Conservation (phyloP, 1,284 basidiomycete species). For the Schizophyllum amplum region DNA sequence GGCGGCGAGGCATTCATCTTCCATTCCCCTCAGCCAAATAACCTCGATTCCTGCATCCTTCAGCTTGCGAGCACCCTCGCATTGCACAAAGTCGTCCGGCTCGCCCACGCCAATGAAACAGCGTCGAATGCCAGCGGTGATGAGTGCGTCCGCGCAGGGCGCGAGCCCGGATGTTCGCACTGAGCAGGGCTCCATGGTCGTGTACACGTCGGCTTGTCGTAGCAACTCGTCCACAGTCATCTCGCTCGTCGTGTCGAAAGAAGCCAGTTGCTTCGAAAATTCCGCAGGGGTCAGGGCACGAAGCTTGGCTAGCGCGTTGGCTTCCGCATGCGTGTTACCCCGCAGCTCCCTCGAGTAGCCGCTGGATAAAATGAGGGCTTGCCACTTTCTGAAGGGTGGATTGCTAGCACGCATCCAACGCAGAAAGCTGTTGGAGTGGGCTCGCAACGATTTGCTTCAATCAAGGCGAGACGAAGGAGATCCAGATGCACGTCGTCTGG, state of each 20-base stretch:
- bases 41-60: slow-evolving; percentile 73
- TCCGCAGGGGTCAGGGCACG: slow-evolving; percentile 30
- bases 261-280: slow-evolving; percentile 24
- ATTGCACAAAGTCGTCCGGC: slow-evolving; percentile 92
- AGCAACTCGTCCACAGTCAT: slow-evolving; percentile 41
- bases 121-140: slow-evolving; percentile 51
- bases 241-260: slow-evolving; percentile 10
- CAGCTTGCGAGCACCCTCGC: slow-evolving; percentile 79
- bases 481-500: too few species aligned
- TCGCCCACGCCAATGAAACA: slow-evolving; percentile 91
- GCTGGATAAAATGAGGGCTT: slow-evolving; percentile 56
- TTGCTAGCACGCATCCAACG: slow-evolving; percentile 83
- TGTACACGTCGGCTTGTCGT: slow-evolving; percentile 69
- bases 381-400: slow-evolving; percentile 17
- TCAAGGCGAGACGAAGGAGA: slow-evolving; percentile 62
- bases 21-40: slow-evolving; percentile 63
- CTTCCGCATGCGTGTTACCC: slow-evolving; percentile 97
- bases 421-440: slow-evolving; percentile 84
- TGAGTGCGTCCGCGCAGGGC: slow-evolving; percentile 83
- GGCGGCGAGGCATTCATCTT: slow-evolving; percentile 67
- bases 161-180: slow-evolving; percentile 80
- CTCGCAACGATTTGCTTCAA: slow-evolving; percentile 65
- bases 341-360: slow-evolving; percentile 90
- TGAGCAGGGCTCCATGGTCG: slow-evolving; percentile 97
- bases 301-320: slow-evolving; percentile 85